Evolutionary conservation across 345 rosid species (phyloP), one percentile per base, ranked within the genome.

Genomic region (Melaleuca quinquenervia): DNA sequence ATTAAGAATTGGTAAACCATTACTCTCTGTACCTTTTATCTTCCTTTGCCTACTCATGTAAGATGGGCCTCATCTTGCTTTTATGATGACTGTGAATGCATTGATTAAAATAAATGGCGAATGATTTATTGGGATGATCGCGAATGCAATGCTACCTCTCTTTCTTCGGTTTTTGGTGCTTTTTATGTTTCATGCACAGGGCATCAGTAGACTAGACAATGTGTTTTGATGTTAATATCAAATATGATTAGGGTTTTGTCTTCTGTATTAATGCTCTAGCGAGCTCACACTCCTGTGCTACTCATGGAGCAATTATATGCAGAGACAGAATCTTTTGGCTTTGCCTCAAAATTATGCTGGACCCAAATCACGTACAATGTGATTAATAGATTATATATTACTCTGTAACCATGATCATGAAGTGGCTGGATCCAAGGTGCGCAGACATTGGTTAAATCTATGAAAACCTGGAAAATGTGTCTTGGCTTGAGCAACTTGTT

Each of bases 1-100:
- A 83, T 91, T 76, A 45, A 44, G 3, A 88, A n/a, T 24, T 91
- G 93, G 93, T 91, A 84, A 48, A 50, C 4, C 32, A 22, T 50
- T 49, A 20, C 48, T 18, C 10, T 29, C 84, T 32, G 26, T 21
- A 16, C 45, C 58, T 82, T 52, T 82, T 36, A 32, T 48, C 50
- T n/a, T 64, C 44, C 44, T 36, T 64, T 11, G 82, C 49, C 54
- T 52, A 32, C 70, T 58, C 16, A 58, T 58, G n/a, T 50, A 24
- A 45, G 22, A 45, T 80, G 26, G 20, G 20, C 53, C 10, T 50
- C 70, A 24, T 45, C 50, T 50, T 6, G 27, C 83, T 50, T 5
- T 10, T n/a, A 50, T 50, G 16, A 58, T n/a, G 70, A 58, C 27
- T 58, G 18, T 58, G 70, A 29, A 58, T 29, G 70, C 32, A n/a